These are phyloP conservation scores for Cystobasidium pallidum DNA, from an alignment of 1,284 basidiomycete species.

Conservation along the genomic window DNA sequence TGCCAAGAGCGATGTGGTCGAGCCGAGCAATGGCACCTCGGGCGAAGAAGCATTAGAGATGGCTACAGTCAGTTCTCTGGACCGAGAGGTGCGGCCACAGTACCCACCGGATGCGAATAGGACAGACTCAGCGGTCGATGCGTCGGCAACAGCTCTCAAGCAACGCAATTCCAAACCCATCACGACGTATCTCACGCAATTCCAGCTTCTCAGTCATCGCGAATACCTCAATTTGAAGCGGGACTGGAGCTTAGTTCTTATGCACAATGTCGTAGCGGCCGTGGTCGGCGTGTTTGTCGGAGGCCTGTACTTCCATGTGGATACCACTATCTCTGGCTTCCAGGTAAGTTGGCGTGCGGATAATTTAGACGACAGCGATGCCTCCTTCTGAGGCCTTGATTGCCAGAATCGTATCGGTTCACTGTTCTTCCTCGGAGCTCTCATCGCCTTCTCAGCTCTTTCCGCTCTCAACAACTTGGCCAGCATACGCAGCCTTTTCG, in stretches of 20 bases:
- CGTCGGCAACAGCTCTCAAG: conserved; percentile 33
- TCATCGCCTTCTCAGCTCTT: conserved; percentile 79
- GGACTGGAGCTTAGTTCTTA: conserved; percentile 77
- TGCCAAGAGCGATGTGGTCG: not conserved
- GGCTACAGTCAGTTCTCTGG: not conserved
- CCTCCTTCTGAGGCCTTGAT: too few relatives aligned
- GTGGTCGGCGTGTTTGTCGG: conserved; percentile 72
- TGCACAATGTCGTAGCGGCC: conserved; percentile 70
- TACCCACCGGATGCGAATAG: conserved; percentile 9
- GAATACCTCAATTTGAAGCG: conserved; percentile 80
- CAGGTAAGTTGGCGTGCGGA: conserved; percentile 70
- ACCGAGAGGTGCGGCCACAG: not conserved
- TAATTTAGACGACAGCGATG: too few relatives aligned
- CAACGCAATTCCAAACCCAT: conserved; percentile 41
- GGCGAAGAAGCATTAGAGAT: not conserved
- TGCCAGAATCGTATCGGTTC: conserved; percentile 69
- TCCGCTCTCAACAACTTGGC: conserved; percentile 85
- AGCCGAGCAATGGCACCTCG: not conserved
- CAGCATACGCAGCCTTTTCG: conserved; percentile 76
- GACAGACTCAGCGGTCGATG: not conserved
- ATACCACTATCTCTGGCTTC: conserved; percentile 80
- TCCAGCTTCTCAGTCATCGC: conserved; percentile 73
- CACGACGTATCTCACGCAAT: conserved; percentile 80
- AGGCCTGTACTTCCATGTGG: conserved; percentile 79
- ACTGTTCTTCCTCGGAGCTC: conserved; percentile 74